Percentiles rank a stretch among this genome's conserved stretches.
phyloP scores from a whole-genome alignment of 2,329 filamentous ascomycete species.

The Chrysoporthe deuterocubensis region DNA sequence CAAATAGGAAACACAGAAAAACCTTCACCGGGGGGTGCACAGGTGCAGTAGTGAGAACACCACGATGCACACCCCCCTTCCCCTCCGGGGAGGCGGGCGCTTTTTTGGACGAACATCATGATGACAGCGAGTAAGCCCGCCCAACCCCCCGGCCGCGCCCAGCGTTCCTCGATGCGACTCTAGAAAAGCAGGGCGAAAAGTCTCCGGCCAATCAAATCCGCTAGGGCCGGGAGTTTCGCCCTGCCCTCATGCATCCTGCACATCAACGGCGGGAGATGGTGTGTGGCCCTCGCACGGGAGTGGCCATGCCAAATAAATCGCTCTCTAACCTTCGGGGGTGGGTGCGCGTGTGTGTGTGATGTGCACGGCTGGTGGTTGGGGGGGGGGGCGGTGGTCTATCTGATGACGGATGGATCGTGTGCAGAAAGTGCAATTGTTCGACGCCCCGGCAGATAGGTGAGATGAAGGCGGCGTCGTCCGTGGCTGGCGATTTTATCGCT shows the following conservation, averaged over 20 bases:
- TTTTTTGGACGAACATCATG: background rate
- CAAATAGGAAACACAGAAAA: constrained; percentile 5
- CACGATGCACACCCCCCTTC: background rate
- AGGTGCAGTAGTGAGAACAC: background rate
- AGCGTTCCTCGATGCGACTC: constrained; percentile 1
- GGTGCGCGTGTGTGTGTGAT: background rate
- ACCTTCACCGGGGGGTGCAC: background rate
- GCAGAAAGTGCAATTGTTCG: background rate
- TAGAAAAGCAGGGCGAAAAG: constrained; percentile 12
- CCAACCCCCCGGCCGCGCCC: background rate
- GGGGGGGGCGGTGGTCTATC: background rate
- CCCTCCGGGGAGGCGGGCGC: background rate
- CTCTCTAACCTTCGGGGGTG: background rate
- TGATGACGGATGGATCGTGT: background rate
- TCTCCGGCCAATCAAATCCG: constrained; percentile 7
- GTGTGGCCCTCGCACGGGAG: background rate
- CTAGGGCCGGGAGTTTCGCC: background rate
- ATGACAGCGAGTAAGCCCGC: background rate
- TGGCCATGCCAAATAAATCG: background rate
- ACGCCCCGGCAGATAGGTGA: background rate
- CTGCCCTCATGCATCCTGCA: background rate
- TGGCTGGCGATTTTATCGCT: background rate
- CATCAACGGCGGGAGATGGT: constrained; percentile 1
- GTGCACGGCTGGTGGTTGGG: background rate
- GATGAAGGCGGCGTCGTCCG: background rate